Conservation (phyloP, 495 filamentous ascomycete genomes). For the Usnea hakonensis region DNA sequence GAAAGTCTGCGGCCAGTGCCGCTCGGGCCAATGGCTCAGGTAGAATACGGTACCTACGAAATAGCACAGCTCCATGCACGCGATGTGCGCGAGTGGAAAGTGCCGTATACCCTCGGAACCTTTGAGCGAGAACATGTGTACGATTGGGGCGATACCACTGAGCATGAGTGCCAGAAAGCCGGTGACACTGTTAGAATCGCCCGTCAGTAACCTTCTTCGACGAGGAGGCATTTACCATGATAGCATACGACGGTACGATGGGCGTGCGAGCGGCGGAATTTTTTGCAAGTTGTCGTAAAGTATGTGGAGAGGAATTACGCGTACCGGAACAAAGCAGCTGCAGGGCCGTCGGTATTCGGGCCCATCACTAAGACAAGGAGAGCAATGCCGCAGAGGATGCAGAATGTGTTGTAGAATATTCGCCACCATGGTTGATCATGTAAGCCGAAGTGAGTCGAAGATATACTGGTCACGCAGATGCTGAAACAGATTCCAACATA, state of each 20-base stretch:
- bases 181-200: not conserved
- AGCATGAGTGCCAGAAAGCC: conserved; percentile 54
- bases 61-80: conserved; percentile 58
- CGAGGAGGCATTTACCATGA: too few species aligned
- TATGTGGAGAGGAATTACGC: conserved; percentile 28
- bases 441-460: conserved; percentile 70
- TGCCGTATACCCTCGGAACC: conserved; percentile 70
- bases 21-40: conserved; percentile 49
- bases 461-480: conserved; percentile 72
- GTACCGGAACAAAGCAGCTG: conserved; percentile 62
- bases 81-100: conserved; percentile 47
- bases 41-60: conserved; percentile 77
- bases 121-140: conserved; percentile 72
- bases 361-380: not conserved
- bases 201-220: not conserved
- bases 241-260: too few species aligned
- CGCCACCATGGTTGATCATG: conserved; percentile 57
- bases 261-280: too few species aligned
- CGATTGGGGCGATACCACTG: conserved; percentile 71
- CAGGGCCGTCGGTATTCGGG: conserved; percentile 38
- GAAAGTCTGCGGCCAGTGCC: conserved; percentile 41
- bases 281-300: too few species aligned
- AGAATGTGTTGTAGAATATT: conserved; percentile 63
- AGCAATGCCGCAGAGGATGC: conserved; percentile 55
- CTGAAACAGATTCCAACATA: conserved; percentile 92